A percentile compares a stretch with the other conserved stretches of the same genome.
Conservation (phyloP, 2,329 filamentous ascomycete species). For the Cladosporium colombiae region DNA sequence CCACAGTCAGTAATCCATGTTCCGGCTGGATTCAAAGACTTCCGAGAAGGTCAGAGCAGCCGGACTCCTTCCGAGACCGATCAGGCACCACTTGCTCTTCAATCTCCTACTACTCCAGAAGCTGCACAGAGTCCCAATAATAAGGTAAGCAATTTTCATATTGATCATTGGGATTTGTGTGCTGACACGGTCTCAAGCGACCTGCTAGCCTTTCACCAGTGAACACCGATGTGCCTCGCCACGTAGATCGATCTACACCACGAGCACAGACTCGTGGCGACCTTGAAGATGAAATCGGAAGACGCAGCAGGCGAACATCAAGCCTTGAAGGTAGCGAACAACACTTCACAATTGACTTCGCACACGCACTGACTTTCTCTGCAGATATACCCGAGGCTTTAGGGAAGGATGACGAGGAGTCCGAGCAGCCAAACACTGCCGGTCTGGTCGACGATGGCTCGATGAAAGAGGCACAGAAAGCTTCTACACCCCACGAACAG, state of each 20-base stretch:
- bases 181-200: constrained; percentile 36
- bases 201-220: constrained; percentile 61
- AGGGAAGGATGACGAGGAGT: constrained; percentile 41
- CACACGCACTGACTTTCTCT: constrained; percentile 22
- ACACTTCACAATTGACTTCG: background rate
- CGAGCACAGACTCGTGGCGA: constrained; percentile 81
- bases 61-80: constrained; percentile 16
- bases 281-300: constrained; percentile 59
- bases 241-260: constrained; percentile 72
- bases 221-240: constrained; percentile 67
- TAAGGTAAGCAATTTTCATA: constrained; percentile 27
- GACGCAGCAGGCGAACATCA: constrained; percentile 63
- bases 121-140: constrained; percentile 34
- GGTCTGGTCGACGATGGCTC: constrained; percentile 39
- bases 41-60: constrained; percentile 39
- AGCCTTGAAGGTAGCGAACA: constrained; percentile 69
- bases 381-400: constrained; percentile 51
- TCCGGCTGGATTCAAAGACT: constrained; percentile 76
- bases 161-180: background rate
- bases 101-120: constrained; percentile 40
- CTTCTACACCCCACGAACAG: constrained; percentile 50
- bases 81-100: constrained; percentile 32
- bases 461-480: constrained; percentile 56
- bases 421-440: constrained; percentile 37
- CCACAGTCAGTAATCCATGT: constrained; percentile 90